phyloP scores from a whole-genome alignment of 805 yeast species.

The Komagataella ulmi region DNA sequence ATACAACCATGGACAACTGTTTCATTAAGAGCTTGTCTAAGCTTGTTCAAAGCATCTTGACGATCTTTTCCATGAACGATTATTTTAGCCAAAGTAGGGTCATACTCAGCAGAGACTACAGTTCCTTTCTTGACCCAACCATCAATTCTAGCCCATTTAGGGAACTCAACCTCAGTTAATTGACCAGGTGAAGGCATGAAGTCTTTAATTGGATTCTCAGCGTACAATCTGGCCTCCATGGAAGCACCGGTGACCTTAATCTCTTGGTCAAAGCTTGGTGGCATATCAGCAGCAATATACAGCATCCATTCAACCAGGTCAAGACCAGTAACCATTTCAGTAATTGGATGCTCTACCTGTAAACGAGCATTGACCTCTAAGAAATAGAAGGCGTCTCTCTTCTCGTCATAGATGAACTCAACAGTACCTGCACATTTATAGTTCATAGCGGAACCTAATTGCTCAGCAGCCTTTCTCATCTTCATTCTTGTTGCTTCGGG shows the following conservation, averaged over 20 bases:
- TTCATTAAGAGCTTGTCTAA: constrained; percentile 72
- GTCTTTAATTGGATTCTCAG: constrained; percentile 93
- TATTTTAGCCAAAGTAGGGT: constrained; percentile 91
- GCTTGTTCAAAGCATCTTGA: constrained; percentile 64
- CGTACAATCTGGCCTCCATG: constrained; percentile 93
- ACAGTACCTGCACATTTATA: constrained; percentile 97
- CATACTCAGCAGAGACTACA: constrained; percentile 81
- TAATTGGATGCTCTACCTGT: constrained; percentile 96
- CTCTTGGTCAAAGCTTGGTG: constrained; percentile 60
- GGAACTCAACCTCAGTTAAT: constrained; percentile 73
- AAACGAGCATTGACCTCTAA: constrained; percentile 92
- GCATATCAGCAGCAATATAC: constrained; percentile 74
- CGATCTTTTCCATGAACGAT: constrained; percentile 90
- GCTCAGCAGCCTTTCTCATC: constrained; percentile 78
- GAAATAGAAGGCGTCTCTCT: constrained; percentile 82
- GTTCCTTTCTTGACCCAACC: constrained; percentile 92
- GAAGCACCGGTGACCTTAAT: constrained; percentile 71
- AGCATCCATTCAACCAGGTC: constrained; percentile 98
- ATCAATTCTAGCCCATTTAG: constrained; percentile 86
- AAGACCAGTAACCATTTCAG: constrained; percentile 88
- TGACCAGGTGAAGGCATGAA: constrained; percentile 96
- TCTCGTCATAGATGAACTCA: constrained; percentile 84
- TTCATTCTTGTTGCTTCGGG: constrained; percentile 64
- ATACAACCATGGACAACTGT: constrained; percentile 82
- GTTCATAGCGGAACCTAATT: constrained; percentile 66